phyloP scores from a whole-genome alignment of 164 flowering plant species.

The Magnolia officinalis region DNA sequence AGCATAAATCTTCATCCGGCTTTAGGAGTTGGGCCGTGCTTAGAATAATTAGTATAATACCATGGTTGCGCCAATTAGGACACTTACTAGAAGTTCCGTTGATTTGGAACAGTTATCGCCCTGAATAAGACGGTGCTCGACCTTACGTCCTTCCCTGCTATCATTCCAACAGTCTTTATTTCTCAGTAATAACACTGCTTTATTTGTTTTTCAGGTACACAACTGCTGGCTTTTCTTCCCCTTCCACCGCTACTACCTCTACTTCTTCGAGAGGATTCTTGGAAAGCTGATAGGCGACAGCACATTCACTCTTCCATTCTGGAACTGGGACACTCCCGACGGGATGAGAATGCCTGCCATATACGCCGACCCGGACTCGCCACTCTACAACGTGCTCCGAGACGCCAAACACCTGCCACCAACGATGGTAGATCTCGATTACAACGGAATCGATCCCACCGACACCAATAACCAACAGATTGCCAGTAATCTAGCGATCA shows the following conservation, averaged over 20 bases:
- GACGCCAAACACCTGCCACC: neutral
- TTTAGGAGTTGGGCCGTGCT: too few species aligned
- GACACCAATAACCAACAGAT: neutral
- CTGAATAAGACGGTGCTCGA: too few species aligned
- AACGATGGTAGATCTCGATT: neutral
- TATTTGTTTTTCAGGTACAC: slow-evolving; percentile 6
- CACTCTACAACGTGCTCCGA: slow-evolving; percentile 8
- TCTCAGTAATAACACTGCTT: too few species aligned
- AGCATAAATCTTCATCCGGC: too few species aligned
- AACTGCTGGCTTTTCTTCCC: slow-evolving; percentile 18
- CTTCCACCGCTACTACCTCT: slow-evolving; percentile 12
- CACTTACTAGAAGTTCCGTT: too few species aligned
- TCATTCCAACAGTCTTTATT: neutral
- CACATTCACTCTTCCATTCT: slow-evolving; percentile 10
- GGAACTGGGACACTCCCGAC: slow-evolving; percentile 5
- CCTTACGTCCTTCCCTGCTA: too few species aligned
- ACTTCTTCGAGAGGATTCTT: slow-evolving; percentile 11
- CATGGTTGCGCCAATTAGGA: too few species aligned
- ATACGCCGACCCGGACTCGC: slow-evolving; percentile 2
- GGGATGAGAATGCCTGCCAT: slow-evolving; percentile 10
- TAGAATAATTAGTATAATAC: too few species aligned
- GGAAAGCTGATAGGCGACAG: slow-evolving; percentile 8
- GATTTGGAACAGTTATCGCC: too few species aligned
- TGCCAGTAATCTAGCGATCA: neutral
- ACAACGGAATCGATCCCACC: neutral